phyloP scores from a whole-genome alignment of 2,329 filamentous ascomycete genomes.

The Ceratocystis eucalypticola region DNA sequence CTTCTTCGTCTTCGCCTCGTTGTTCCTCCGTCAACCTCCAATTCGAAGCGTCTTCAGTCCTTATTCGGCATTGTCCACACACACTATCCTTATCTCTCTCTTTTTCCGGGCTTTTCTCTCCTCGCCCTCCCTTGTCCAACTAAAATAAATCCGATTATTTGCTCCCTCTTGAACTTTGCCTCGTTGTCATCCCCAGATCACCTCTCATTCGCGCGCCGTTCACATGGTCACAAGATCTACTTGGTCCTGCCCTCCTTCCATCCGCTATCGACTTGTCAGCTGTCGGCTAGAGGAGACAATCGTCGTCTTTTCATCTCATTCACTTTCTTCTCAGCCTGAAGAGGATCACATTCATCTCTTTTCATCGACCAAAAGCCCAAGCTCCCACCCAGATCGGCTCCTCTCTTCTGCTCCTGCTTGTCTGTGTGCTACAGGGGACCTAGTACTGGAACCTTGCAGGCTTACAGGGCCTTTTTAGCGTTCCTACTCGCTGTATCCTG shows the following conservation, averaged over 20 bases:
- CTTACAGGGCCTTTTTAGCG: background rate
- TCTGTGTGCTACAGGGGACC: constrained; percentile 3
- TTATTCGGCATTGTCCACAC: background rate
- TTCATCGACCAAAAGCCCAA: background rate
- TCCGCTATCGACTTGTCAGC: background rate
- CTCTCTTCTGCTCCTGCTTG: background rate
- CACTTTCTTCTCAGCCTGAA: background rate
- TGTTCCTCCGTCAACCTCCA: background rate
- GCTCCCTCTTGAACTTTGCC: too few species aligned
- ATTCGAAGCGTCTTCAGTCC: background rate
- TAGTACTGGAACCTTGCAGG: background rate
- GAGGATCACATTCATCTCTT: background rate
- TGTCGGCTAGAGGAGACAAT: background rate
- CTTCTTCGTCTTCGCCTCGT: background rate
- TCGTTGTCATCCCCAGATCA: too few species aligned
- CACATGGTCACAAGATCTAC: too few species aligned
- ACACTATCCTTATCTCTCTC: background rate
- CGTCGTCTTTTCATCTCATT: background rate
- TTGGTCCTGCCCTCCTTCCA: background rate
- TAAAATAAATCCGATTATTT: background rate
- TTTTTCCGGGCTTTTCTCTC: background rate
- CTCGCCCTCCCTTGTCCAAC: background rate
- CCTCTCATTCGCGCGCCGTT: too few species aligned
- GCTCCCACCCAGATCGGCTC: background rate
- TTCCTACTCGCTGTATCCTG: background rate